Percentiles rank a stretch among this genome's conserved stretches.
Conservation (phyloP, 371 early-diverging fungal genomes). For the Cokeromyces recurvatus region DNA sequence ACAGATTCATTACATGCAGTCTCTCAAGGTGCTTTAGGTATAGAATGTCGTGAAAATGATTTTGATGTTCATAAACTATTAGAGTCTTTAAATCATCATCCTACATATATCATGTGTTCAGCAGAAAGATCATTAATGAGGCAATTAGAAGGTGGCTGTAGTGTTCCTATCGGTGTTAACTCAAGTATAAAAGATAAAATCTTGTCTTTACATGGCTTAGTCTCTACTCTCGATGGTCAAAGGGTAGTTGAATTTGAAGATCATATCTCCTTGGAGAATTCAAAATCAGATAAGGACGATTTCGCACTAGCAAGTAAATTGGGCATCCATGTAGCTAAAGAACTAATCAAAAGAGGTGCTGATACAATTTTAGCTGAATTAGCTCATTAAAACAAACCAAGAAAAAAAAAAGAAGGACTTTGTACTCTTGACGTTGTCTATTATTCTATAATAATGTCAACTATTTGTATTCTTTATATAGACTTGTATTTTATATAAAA, state of each 20-base stretch:
- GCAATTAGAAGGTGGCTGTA: slow-evolving; percentile 91
- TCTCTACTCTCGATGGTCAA: slow-evolving; percentile 68
- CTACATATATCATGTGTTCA: slow-evolving; percentile 63
- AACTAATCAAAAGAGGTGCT: slow-evolving; percentile 28
- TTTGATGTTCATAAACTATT: slow-evolving; percentile 40
- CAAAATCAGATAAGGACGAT: slow-evolving; percentile 16
- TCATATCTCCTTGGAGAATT: slow-evolving; percentile 16
- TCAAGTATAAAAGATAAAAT: slow-evolving; percentile 40
- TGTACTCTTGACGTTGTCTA: no score
- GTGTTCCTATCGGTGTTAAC: slow-evolving; percentile 93
- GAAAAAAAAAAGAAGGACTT: no score
- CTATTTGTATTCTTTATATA: no score
- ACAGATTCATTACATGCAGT: slow-evolving; percentile 81
- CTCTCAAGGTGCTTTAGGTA: slow-evolving; percentile 90
- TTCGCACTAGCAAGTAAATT: slow-evolving; percentile 20
- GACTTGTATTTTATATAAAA: no score
- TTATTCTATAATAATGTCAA: no score
- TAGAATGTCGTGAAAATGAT: slow-evolving; percentile 83
- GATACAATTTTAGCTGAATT: slow-evolving; percentile 31
- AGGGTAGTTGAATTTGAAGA: slow-evolving; percentile 51
- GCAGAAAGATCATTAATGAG: slow-evolving; percentile 90
- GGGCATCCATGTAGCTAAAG: slow-evolving; percentile 24
- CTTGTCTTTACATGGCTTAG: slow-evolving; percentile 56
- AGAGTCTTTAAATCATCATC: slow-evolving; percentile 56
- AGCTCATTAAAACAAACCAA: slow-evolving; percentile 13